phyloP scores from a whole-genome alignment of 2,329 filamentous ascomycete genomes.

The Venturia aucupariae region DNA sequence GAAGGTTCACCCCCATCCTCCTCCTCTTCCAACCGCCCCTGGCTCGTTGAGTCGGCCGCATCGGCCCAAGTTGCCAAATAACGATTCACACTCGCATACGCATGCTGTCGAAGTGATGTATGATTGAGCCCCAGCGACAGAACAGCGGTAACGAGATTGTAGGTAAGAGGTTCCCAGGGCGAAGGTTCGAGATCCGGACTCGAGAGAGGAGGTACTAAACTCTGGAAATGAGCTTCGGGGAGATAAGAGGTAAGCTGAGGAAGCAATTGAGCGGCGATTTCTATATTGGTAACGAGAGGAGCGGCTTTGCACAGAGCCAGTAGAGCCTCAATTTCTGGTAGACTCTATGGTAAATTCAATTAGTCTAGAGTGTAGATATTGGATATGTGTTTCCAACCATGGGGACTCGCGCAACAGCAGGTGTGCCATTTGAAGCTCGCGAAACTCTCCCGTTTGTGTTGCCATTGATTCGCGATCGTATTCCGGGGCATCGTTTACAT shows the following conservation, averaged over 20 bases:
- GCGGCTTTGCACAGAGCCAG: constrained; percentile 87
- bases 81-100: constrained; percentile 56
- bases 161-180: constrained; percentile 76
- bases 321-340: constrained; percentile 85
- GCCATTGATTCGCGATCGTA: constrained; percentile 11
- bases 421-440: constrained; percentile 1
- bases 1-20: constrained; percentile 39
- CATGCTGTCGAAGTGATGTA: constrained; percentile 54
- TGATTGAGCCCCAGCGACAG: constrained; percentile 72
- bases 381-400: constrained; percentile 25
- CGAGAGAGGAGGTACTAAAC: constrained; percentile 63
- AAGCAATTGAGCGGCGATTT: constrained; percentile 70
- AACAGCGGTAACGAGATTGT: constrained; percentile 69
- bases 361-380: constrained; percentile 10
- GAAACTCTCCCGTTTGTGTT: constrained; percentile 13
- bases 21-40: constrained; percentile 45
- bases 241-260: constrained; percentile 75
- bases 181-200: constrained; percentile 69
- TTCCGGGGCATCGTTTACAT: constrained; percentile 29
- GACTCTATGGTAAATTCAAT: constrained; percentile 45
- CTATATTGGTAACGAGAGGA: constrained; percentile 57
- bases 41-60: constrained; percentile 48
- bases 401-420: constrained; percentile 20
- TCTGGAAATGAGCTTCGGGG: constrained; percentile 71
- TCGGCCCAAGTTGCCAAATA: constrained; percentile 65